These are phyloP conservation scores for Rhodamnia argentea DNA, from an alignment of 345 rosid genomes.

Conservation along the genomic window DNA sequence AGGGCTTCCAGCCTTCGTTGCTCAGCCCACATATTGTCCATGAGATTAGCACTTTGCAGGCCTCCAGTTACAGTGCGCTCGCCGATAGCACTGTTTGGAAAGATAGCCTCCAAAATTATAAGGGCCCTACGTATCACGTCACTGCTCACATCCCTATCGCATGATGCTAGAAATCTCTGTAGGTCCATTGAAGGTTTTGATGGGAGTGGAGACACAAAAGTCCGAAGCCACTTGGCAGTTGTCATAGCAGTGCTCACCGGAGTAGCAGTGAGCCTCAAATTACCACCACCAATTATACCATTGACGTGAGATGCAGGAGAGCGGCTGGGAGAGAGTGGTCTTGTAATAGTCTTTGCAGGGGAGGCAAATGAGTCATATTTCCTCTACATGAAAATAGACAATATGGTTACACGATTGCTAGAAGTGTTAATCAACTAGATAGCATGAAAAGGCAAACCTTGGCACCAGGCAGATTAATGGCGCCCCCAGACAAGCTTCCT, in stretches of 20 bases:
- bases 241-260: slow-evolving; percentile 94
- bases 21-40: slow-evolving; percentile 96
- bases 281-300: slow-evolving; percentile 30
- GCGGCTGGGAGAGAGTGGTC: slow-evolving; percentile 78
- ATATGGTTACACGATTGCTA: neutral
- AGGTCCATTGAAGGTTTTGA: slow-evolving; percentile 69
- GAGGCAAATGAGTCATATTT: slow-evolving; percentile 67
- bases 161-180: slow-evolving; percentile 58
- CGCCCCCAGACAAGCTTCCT: slow-evolving; percentile 58
- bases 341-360: slow-evolving; percentile 65
- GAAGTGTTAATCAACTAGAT: neutral
- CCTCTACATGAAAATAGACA: slow-evolving; percentile 27
- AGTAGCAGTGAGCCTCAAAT: slow-evolving; percentile 57
- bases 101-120: slow-evolving; percentile 86
- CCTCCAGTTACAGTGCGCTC: slow-evolving; percentile 55
- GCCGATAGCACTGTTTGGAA: slow-evolving; percentile 62
- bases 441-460: slow-evolving; percentile 31
- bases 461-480: slow-evolving; percentile 37
- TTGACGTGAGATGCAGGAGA: slow-evolving; percentile 63
- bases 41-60: slow-evolving; percentile 61
- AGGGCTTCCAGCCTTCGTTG: slow-evolving; percentile 80
- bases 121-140: slow-evolving; percentile 76
- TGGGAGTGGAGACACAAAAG: slow-evolving; percentile 67
- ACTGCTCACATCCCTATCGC: slow-evolving; percentile 73
- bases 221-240: slow-evolving; percentile 96